These are phyloP conservation scores for Suhomyces taliae DNA, from an alignment of 1,139 yeast genomes.

Conservation along the genomic window DNA sequence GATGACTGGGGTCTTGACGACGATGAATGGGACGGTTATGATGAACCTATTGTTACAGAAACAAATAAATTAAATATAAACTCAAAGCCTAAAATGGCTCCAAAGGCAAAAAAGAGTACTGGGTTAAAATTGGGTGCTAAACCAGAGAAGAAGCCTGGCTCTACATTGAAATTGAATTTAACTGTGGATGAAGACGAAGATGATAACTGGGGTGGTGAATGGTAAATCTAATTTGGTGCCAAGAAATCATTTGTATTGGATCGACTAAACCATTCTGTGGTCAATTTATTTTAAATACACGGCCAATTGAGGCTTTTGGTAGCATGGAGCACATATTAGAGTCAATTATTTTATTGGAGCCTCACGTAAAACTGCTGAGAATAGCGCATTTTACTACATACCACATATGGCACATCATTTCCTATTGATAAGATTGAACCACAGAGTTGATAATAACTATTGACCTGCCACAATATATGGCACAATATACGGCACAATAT, in stretches of 20 bases:
- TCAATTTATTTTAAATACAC: too few species aligned
- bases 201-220: constrained; percentile 49
- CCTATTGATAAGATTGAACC: too few species aligned
- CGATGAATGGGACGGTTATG: constrained; percentile 20
- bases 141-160: constrained; percentile 21
- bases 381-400: too few species aligned
- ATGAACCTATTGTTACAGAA: constrained; percentile 11
- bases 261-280: too few species aligned
- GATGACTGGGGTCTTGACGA: constrained; percentile 14
- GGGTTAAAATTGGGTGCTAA: constrained; percentile 31
- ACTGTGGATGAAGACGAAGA: constrained; percentile 47
- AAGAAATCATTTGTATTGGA: too few species aligned
- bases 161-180: constrained; percentile 39
- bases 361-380: too few species aligned
- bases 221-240: background rate
- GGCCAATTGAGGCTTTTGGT: background rate
- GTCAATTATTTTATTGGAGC: too few species aligned
- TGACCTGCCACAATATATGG: too few species aligned
- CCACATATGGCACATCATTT: too few species aligned
- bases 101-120: constrained; percentile 19
- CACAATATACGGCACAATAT: too few species aligned
- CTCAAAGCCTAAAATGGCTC: constrained; percentile 7
- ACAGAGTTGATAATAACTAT: too few species aligned
- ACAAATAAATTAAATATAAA: constrained; percentile 6
- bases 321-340: too few species aligned